Evolutionary conservation across 192 early-diverging fungal genomes (phyloP).

Genomic region (Backusella tuberculispora): DNA sequence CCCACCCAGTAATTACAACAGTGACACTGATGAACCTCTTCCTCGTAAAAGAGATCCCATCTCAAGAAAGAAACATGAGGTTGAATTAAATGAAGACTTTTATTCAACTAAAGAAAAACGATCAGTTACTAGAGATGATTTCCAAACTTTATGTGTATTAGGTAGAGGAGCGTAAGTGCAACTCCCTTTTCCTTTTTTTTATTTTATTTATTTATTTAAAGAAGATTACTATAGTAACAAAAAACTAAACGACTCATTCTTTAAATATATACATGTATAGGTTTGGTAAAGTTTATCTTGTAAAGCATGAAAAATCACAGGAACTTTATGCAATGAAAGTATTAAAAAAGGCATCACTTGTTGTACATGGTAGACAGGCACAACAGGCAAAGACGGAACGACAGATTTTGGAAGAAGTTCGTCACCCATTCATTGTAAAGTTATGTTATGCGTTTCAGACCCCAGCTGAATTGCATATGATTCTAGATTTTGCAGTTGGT

Average conservation of each 20-base stretch:
- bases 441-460: constrained; percentile 94
- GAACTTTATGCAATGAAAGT: constrained; percentile 91
- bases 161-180: constrained; percentile 58
- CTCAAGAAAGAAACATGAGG: constrained; percentile 34
- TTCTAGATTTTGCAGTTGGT: constrained; percentile 87
- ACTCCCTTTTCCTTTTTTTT: not conserved
- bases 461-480: constrained; percentile 77
- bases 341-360: constrained; percentile 83
- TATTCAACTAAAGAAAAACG: constrained; percentile 23
- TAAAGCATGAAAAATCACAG: constrained; percentile 62
- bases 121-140: constrained; percentile 50
- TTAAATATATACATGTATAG: constrained; percentile 19
- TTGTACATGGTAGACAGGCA: constrained; percentile 76
- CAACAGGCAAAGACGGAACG: constrained; percentile 84
- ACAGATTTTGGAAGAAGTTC: constrained; percentile 82
- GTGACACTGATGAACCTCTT: constrained; percentile 34
- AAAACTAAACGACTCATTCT: not conserved
- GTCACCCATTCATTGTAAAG: constrained; percentile 94
- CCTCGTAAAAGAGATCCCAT: constrained; percentile 18
- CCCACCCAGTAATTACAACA: constrained; percentile 37
- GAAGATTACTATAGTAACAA: not conserved
- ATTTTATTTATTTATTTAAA: not conserved
- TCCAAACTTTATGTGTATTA: constrained; percentile 51
- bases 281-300: constrained; percentile 86
- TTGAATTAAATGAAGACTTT: constrained; percentile 46